A percentile compares a stretch with the other conserved stretches of the same genome.
phyloP scores from a whole-genome alignment of 306 rosid species.

The Hippophae tibetana region DNA sequence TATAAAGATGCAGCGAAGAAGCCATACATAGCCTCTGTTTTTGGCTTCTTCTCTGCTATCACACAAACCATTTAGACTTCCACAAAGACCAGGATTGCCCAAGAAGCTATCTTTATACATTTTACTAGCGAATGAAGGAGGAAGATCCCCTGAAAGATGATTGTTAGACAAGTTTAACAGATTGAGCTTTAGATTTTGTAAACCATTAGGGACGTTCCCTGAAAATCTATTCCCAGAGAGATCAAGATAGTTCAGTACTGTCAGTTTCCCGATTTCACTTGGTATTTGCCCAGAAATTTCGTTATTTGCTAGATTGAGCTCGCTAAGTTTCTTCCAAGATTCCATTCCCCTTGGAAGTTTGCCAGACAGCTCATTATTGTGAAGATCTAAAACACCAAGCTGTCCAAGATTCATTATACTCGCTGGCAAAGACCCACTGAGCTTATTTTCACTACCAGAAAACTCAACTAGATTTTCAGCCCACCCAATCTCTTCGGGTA shows the following conservation, averaged over 20 bases:
- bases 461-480: slow-evolving; percentile 48
- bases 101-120: slow-evolving; percentile 59
- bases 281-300: slow-evolving; percentile 61
- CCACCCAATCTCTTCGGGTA: slow-evolving; percentile 70
- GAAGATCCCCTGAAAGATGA: slow-evolving; percentile 55
- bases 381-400: slow-evolving; percentile 71
- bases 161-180: slow-evolving; percentile 66
- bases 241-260: slow-evolving; percentile 71
- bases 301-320: slow-evolving; percentile 65
- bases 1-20: slow-evolving; percentile 49
- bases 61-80: slow-evolving; percentile 46
- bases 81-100: slow-evolving; percentile 77
- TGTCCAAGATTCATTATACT: slow-evolving; percentile 44
- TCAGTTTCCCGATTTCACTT: slow-evolving; percentile 42
- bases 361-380: slow-evolving; percentile 50
- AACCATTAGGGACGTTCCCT: slow-evolving; percentile 50
- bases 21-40: slow-evolving; percentile 40
- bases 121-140: slow-evolving; percentile 52
- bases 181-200: slow-evolving; percentile 73
- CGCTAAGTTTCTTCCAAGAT: slow-evolving; percentile 56
- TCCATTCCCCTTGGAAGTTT: slow-evolving; percentile 40
- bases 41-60: slow-evolving; percentile 24
- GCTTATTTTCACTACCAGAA: slow-evolving; percentile 38
- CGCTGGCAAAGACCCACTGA: slow-evolving; percentile 49
- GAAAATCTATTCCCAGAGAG: slow-evolving; percentile 56